Percentiles rank a stretch among this genome's conserved stretches.
Evolutionary conservation across 495 filamentous ascomycete species (phyloP).

Genomic region (Evernia prunastri): DNA sequence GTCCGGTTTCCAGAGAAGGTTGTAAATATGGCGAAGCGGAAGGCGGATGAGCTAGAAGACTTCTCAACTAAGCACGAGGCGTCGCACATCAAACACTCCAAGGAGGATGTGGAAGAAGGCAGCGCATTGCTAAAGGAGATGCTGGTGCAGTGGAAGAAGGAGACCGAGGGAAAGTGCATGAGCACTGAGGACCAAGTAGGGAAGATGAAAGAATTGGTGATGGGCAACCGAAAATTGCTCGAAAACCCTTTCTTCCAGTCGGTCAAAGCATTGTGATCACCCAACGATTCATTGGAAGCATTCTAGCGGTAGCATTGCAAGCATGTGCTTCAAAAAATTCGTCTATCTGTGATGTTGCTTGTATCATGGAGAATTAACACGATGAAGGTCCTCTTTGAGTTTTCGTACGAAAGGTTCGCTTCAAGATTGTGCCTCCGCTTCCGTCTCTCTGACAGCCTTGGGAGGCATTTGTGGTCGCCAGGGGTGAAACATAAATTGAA

Average conservation of each 20-base stretch:
- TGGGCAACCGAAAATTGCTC: slow-evolving; percentile 60
- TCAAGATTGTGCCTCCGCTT: not conserved
- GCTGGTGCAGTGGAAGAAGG: slow-evolving; percentile 79
- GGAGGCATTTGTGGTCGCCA: not conserved
- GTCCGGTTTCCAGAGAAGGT: slow-evolving; percentile 98
- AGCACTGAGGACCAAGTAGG: slow-evolving; percentile 70
- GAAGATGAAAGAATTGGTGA: slow-evolving; percentile 73
- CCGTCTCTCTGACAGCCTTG: not conserved
- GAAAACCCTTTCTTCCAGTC: slow-evolving; percentile 85
- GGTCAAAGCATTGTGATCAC: slow-evolving; percentile 64
- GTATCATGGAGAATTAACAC: not conserved
- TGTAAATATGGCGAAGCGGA: slow-evolving; percentile 95
- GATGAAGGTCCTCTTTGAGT: not conserved
- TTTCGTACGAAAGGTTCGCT: not conserved
- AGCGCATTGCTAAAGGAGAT: slow-evolving; percentile 79
- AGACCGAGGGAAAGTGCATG: slow-evolving; percentile 60
- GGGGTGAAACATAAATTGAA: not conserved
- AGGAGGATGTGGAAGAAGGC: slow-evolving; percentile 88
- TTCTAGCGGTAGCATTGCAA: slow-evolving; percentile 1
- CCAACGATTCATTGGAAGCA: not conserved
- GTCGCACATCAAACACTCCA: slow-evolving; percentile 53
- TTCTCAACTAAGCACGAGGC: slow-evolving; percentile 67
- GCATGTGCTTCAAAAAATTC: not conserved
- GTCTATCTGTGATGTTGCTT: not conserved
- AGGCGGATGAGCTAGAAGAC: slow-evolving; percentile 96